phyloP scores from a whole-genome alignment of 805 yeast species.

The Wickerhamiella brachini region DNA sequence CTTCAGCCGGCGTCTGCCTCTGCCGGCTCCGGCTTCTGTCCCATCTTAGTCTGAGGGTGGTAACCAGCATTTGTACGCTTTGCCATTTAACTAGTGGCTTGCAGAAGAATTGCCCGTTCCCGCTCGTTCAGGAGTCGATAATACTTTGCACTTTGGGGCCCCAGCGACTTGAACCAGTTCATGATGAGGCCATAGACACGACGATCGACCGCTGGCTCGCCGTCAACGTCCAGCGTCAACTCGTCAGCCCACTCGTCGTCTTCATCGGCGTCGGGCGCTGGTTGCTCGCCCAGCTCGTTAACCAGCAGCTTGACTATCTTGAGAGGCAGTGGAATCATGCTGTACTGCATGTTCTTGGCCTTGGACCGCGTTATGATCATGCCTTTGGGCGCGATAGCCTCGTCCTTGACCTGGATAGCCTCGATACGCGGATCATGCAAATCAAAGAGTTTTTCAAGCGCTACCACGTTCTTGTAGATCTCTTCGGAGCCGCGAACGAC shows the following conservation, averaged over 20 bases:
- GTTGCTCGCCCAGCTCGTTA: constrained; percentile 50
- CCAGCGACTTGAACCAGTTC: constrained; percentile 19
- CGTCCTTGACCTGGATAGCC: constrained; percentile 45
- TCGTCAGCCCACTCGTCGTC: constrained; percentile 31
- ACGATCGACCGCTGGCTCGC: constrained; percentile 14
- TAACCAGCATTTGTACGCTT: too few relatives aligned
- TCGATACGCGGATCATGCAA: constrained; percentile 42
- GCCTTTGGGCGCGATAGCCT: constrained; percentile 52
- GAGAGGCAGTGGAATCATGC: constrained; percentile 50
- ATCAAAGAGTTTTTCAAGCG: constrained; percentile 52
- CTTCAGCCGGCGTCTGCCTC: too few relatives aligned
- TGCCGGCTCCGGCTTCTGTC: too few relatives aligned
- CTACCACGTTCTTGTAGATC: constrained; percentile 51
- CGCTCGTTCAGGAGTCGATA: constrained; percentile 9
- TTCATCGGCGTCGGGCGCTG: constrained; percentile 29
- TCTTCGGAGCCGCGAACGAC: constrained; percentile 65
- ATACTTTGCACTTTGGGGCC: constrained; percentile 11
- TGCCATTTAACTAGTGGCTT: constrained; percentile 1
- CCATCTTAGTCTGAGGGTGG: too few relatives aligned
- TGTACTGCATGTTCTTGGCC: constrained; percentile 49
- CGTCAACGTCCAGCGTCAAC: constrained; percentile 15
- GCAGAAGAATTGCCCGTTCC: constrained; percentile 11
- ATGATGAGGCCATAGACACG: constrained; percentile 16
- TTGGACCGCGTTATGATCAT: constrained; percentile 72
- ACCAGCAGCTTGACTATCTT: constrained; percentile 62